Base-by-base conservation (phyloP, 371 early-diverging fungal species). In the Gilbertella persicaria region DNA sequence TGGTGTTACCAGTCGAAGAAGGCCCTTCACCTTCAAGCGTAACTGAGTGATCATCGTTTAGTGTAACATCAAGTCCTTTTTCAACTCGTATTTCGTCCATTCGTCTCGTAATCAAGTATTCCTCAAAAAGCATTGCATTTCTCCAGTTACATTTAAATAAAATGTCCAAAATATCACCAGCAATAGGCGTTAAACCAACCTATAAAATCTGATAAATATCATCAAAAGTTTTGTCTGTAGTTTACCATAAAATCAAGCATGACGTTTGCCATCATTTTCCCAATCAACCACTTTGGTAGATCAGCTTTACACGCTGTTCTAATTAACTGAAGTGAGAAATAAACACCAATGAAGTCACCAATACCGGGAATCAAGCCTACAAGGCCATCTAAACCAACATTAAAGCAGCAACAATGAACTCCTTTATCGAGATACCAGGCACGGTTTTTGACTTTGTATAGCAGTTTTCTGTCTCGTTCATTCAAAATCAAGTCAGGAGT, bases 81-180 rank as follows among this genome's bases (percentile, higher is more conserved):
- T 76, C 76, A 8, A 45, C 49, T 38, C 69, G 44, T 23, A 72
- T 39, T 45, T 72, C 69, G 40, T 78, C 78, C 8, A 66, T 55
- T 49, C 71, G 53, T 36, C 78, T 59, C 14, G 59, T 25, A 37
- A 75, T 58, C 7, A 82, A 46, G 30, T 59, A 75, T 30, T 75
- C 69, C 48, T 82, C 74, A 33, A 82, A 54, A 4, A 82, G 36
- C 21, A 61, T 23, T 12, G 74, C 67, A 55, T 82, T 82, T 24
- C 71, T 63, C 56, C 63, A 66, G 40, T 82, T 82, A 28, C 71
- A 66, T 57, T 78, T 77, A 38, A 65, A 75, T n/a, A 79, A 38
- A 14, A 69, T 59, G 50, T 82, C 82, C 35, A 75, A 29, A 12
- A 82, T 42, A 51, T 82, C 82, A 25, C 82, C 82, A 0, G 67